Base-by-base conservation (phyloP, 2,329 filamentous ascomycete genomes). In the Hymenotorrendiella dingleyae region DNA sequence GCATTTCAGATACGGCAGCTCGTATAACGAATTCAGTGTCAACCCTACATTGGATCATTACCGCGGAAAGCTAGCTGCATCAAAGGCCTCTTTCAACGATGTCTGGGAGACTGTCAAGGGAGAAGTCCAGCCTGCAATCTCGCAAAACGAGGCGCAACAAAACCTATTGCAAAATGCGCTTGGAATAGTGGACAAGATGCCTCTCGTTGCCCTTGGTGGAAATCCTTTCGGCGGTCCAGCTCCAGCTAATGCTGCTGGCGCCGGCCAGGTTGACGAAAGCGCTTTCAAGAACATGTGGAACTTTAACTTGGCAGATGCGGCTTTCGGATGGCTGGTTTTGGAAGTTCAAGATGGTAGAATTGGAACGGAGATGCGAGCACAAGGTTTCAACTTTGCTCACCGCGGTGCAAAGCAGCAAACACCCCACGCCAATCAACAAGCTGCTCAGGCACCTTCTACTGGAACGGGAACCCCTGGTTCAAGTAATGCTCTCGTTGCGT, bases 231-330 rank as follows among this genome's bases (percentile, higher is more conserved):
- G 93, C 33, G 91, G 91, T 11, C 86, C 87, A 22, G 78, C 82
- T 40, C 85, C 84, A 28, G 81, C 74, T 29, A 70, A 69, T 54
- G 71, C 80, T 38, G 70, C 76, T 40, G 76, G 79, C 45, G 82
- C 87, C 38, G 93, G 93, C 23, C 86, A 94, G 60, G 89, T 98
- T 14, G 93, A 98, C 51, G 93, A 98, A 71, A 96, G 90, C 58
- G 93, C 93, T 1, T 98, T 98, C 77, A 98, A 98, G 73, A 98
- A 98, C 64, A 97, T 97, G 93, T 98, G 93, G 93, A 98, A 98
- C 67, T 98, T 98, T 70, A 97, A 97, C 65, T 68, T 98, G 53
- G 93, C 93, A 22, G 93, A 98, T 70, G 93, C 93, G 42, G 91
- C 93, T 16, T 98, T 97, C 63, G 93, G 93, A 48, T 98, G 89